A percentile compares a stretch with the other conserved stretches of the same genome.
Evolutionary conservation across 108 stramenopile genomes (phyloP).

Genomic region (Aureococcus anophagefferens): DNA sequence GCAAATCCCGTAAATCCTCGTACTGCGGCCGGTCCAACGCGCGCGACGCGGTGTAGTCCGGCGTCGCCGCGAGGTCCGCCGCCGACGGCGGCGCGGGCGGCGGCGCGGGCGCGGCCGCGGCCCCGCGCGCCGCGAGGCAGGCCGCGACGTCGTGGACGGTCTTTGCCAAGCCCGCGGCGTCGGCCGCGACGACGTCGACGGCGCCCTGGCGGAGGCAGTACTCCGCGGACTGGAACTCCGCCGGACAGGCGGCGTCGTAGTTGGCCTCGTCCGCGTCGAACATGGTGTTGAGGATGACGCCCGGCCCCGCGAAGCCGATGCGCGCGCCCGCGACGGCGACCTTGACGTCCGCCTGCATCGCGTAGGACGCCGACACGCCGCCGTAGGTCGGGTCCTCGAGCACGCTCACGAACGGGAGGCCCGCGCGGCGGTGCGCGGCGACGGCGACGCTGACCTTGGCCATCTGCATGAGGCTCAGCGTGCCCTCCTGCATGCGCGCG

Average conservation of each 20-base stretch:
- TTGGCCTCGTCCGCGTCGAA: slow-evolving; percentile 27
- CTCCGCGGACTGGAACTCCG: slow-evolving; percentile 31
- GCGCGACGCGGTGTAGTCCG: slow-evolving; percentile 29
- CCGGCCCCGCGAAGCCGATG: slow-evolving; percentile 36
- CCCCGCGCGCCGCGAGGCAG: slow-evolving; percentile 6
- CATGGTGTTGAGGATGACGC: slow-evolving; percentile 39
- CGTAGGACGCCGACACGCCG: slow-evolving; percentile 34
- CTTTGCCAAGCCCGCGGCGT: too few species aligned
- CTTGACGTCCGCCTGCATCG: slow-evolving; percentile 37
- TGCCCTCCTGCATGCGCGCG: slow-evolving; percentile 44
- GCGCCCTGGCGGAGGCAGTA: slow-evolving; percentile 31
- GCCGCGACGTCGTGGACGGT: slow-evolving; percentile 8
- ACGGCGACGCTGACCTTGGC: slow-evolving; percentile 36
- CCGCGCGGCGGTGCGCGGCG: slow-evolving; percentile 17
- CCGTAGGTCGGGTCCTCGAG: slow-evolving; percentile 34
- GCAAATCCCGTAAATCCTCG: slow-evolving; percentile 20
- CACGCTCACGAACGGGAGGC: slow-evolving; percentile 29
- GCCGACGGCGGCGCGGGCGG: too few species aligned
- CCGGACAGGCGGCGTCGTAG: slow-evolving; percentile 24
- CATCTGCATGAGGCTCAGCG: slow-evolving; percentile 40
- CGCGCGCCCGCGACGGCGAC: slow-evolving; percentile 20
- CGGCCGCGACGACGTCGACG: slow-evolving; percentile 30
- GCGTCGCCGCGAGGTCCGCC: background rate
- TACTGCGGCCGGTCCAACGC: slow-evolving; percentile 26
- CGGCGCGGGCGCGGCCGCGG: background rate